Base-by-base conservation (phyloP, 192 early-diverging fungal species). In the Umbelopsis ramanniana region DNA sequence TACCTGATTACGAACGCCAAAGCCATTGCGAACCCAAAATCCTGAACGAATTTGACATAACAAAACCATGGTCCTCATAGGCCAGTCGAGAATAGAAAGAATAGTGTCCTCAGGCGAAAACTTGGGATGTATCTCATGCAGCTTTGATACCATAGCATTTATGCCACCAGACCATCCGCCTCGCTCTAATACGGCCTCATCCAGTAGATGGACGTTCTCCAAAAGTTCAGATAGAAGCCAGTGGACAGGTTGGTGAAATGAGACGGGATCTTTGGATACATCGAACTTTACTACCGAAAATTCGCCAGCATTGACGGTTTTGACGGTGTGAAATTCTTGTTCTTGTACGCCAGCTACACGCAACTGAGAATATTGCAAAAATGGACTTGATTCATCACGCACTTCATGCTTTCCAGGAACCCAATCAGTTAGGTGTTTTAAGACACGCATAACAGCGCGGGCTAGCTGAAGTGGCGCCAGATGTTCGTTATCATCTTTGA, bases 11-110 rank as follows among this genome's bases (percentile, higher is more conserved):
- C 85, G 83, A 54, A 94, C 89, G 21, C 89, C 79, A 57, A 87
- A 86, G 33, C 96, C 96, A 73, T 98, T 98, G 46, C 96, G 83
- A 23, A 98, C 94, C 96, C 96, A 98, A 55, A 97, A 77, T 17
- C 89, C 91, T 3, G 93, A 90, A 7, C 91, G 89, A 66, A 98
- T 95, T 78, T 98, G 96, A 10, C 92, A 88, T 77, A 95, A 88
- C 23, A 96, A 82, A n/a, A 92, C 91, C 46, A 89, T 86, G 2
- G 91, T 87, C 68, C 93, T 86, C 15, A 97, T 77, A 0, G 94
- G 89, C 50, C 90, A 90, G 74, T 97, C 96, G 46, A 96, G 82
- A 24, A 95, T 84, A 12, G 83, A 76, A 57, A 88, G 68, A 47
- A 93, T 37, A 6, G 57, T 63, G 35, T 63, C 33, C 7, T 29